Percentiles rank a stretch among this genome's conserved stretches.
phyloP scores from a whole-genome alignment of 257 asterid genomes.

The Thymus quinquecostatus region DNA sequence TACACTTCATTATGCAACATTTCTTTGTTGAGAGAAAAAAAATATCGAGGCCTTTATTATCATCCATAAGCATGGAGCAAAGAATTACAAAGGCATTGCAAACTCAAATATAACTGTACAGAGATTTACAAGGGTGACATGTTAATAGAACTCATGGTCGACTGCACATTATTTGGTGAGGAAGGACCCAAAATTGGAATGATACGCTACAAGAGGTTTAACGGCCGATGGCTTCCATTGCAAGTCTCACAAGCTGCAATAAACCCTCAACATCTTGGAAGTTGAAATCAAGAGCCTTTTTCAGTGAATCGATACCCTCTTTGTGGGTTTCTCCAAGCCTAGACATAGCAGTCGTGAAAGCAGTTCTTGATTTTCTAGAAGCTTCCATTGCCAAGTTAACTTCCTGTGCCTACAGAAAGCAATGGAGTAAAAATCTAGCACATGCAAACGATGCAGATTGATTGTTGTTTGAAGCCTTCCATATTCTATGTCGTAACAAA shows the following conservation, averaged over 20 bases:
- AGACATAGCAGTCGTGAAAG: slow-evolving; percentile 71
- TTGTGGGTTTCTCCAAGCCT: slow-evolving; percentile 58
- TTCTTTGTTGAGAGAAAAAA: slow-evolving; percentile 29
- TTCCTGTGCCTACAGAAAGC: slow-evolving; percentile 73
- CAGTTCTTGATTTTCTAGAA: slow-evolving; percentile 77
- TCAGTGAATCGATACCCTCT: slow-evolving; percentile 67
- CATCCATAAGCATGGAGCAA: slow-evolving; percentile 38
- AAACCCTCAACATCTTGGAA: slow-evolving; percentile 88
- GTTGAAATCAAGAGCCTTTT: slow-evolving; percentile 87
- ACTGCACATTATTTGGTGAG: slow-evolving; percentile 27
- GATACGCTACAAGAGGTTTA: slow-evolving; percentile 37
- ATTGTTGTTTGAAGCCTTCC: slow-evolving; percentile 1
- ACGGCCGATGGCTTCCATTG: slow-evolving; percentile 75
- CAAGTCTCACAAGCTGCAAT: slow-evolving; percentile 83
- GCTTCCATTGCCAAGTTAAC: slow-evolving; percentile 92
- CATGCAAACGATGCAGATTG: not conserved
- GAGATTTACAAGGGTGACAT: slow-evolving; percentile 52
- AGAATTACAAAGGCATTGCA: slow-evolving; percentile 37
- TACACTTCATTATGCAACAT: slow-evolving; percentile 31
- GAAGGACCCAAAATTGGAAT: slow-evolving; percentile 36
- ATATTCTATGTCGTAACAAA: not conserved
- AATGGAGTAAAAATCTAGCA: slow-evolving; percentile 13
- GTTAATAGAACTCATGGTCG: slow-evolving; percentile 37
- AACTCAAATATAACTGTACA: slow-evolving; percentile 55
- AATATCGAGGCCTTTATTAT: slow-evolving; percentile 29